Evolutionary conservation across 805 yeast species (phyloP), one percentile per base, ranked within the genome.

Genomic region (Candida hungchunana): DNA sequence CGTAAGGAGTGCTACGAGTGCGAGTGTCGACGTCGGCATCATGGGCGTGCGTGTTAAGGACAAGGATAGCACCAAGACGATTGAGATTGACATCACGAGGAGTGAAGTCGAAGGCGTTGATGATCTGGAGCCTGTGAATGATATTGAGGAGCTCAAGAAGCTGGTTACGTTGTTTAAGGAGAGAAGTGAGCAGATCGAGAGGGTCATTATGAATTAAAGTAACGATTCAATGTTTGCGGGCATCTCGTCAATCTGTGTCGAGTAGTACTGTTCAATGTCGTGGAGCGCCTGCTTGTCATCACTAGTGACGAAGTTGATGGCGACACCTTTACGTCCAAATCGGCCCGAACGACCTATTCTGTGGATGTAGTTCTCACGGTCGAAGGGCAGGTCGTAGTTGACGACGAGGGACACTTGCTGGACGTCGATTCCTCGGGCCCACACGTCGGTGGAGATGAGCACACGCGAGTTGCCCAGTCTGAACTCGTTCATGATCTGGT

Each of bases 391-490:
- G 64, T 90, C 98, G 67, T 85, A 90, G 74, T 90, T 90, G 57
- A 90, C 86, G 42, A 90, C 98, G 50, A 90, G 67, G 10, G 97
- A 89, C 32, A 90, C 96, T 61, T 90, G 97, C 70, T 90, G 98
- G 43, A 90, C 97, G 66, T 90, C 98, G 49, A 90, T 93, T 59
- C 98, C 98, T 66, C 98, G 77, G 33, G 98, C 98, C 82, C 90
- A 84, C 55, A 93, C 83, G 66, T 93, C 98, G 27, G 98, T 93
- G 50, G 97, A 82, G 59, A 93, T 93, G 60, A 93, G 71, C 33
- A 93, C 90, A 60, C 98, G 77, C 36, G 96, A 85, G 49, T 83
- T 77, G 42, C 98, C 98, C 41, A 82, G 71, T 63, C 98, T 75
- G 77, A 93, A 93, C 63, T 89, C 97, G 61, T 79, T 78, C 98